These are phyloP conservation scores for Citeromyces nyonsensis DNA, from an alignment of 805 yeast genomes.

Conservation along the genomic window DNA sequence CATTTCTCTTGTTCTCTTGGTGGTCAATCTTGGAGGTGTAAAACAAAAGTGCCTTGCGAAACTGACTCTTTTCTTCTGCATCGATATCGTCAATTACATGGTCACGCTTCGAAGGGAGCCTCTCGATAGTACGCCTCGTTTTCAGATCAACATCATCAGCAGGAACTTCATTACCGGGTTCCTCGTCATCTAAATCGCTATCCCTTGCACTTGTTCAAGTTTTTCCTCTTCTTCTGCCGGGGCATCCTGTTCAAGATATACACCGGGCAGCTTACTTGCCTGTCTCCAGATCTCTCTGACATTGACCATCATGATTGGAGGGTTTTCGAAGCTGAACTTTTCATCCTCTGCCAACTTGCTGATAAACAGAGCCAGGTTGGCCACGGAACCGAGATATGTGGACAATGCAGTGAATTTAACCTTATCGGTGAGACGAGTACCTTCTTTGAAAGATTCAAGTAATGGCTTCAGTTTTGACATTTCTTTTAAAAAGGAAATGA, in stretches of 20 bases:
- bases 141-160: slow-evolving; percentile 35
- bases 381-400: slow-evolving; percentile 65
- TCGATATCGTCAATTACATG: slow-evolving; percentile 68
- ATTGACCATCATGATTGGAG: slow-evolving; percentile 79
- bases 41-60: slow-evolving; percentile 77
- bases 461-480: slow-evolving; percentile 22
- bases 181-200: too few relatives aligned
- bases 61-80: slow-evolving; percentile 67
- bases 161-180: too few relatives aligned
- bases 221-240: slow-evolving; percentile 11
- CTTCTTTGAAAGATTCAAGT: slow-evolving; percentile 19
- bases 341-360: slow-evolving; percentile 39
- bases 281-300: slow-evolving; percentile 85
- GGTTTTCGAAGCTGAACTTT: slow-evolving; percentile 53
- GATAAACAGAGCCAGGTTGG: slow-evolving; percentile 65
- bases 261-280: slow-evolving; percentile 38
- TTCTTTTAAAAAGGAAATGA: slow-evolving; percentile 62
- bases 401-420: slow-evolving; percentile 59
- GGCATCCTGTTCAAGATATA: slow-evolving; percentile 8
- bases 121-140: slow-evolving; percentile 34
- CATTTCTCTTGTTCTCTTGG: slow-evolving; percentile 45
- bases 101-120: slow-evolving; percentile 25
- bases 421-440: slow-evolving; percentile 18
- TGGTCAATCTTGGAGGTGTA: slow-evolving; percentile 95
- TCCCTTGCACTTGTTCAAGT: too few relatives aligned